Evolutionary conservation across 306 rosid species (phyloP), one percentile per base, ranked within the genome.

Genomic region (Biancaea sappan): DNA sequence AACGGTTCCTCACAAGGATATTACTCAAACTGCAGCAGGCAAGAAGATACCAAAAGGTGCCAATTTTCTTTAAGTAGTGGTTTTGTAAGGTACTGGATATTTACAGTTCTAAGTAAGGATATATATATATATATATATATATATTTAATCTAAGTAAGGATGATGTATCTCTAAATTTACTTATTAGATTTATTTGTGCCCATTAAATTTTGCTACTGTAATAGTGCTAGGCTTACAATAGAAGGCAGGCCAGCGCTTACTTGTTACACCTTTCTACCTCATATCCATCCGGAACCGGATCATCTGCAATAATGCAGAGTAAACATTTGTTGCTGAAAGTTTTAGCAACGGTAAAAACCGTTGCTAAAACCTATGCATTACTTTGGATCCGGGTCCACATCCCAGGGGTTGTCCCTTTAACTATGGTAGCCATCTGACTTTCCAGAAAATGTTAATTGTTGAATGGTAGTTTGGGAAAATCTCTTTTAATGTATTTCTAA

Each of bases 11-110:
- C 87, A 89, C 31, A 86, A 84, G 28, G 92, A 80, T 58, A 44
- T 86, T 73, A 83, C 90, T 18, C 90, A 85, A 71, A 84, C 87
- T 32, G 82, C 88, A 18, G 87, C 86, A 8, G 83, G 82, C 54
- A 38, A n/a, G 18, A 35, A 18, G 18, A 29, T 78, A 65, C 19
- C 71, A 53, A 44, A 34, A 24, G 71, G 78, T 14, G 81, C 76
- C 13, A 78, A 78, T 44, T 81, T 68, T 72, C 52, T 77, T 51
- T 80, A 60, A 72, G 53, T 54, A 71, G 56, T 66, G 50, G 66
- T 50, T 22, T 51, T 43, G 50, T 43, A 43, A 12, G 50, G 50
- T 43, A 40, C 73, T 50, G 69, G 32, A 38, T 38, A 34, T 57
- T 52, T 29, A 21, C 16, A 51, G 29, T 46, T 71, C 3, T 38